Percentiles rank a stretch among this genome's conserved stretches.
These are phyloP conservation scores for Saccharomyces hybrid DNA, from an alignment of 1,139 yeast species.

Conservation along the genomic window DNA sequence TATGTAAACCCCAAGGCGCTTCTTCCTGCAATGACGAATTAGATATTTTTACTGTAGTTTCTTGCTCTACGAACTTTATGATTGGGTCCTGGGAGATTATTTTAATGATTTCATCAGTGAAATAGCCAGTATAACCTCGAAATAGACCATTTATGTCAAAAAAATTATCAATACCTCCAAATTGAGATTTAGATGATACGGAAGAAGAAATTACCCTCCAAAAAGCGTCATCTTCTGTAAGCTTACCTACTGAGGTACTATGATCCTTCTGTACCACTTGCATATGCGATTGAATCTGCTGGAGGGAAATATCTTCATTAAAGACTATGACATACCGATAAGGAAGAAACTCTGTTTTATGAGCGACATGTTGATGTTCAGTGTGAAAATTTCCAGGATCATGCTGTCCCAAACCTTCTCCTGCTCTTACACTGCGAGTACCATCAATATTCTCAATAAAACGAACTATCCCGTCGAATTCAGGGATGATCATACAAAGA, in stretches of 20 bases:
- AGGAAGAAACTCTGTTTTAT: neutral
- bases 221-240: conserved; percentile 19
- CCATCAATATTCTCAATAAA: neutral
- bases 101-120: conserved; percentile 64
- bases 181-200: neutral
- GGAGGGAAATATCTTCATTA: conserved; percentile 50
- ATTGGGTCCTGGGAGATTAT: conserved; percentile 65
- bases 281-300: conserved; percentile 54
- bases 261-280: conserved; percentile 38
- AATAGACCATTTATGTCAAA: conserved; percentile 52
- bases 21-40: conserved; percentile 66
- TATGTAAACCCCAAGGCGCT: conserved; percentile 95
- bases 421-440: neutral
- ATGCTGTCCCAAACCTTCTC: neutral
- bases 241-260: conserved; percentile 18
- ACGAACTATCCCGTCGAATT: neutral
- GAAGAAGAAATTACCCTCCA: conserved; percentile 5
- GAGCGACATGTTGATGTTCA: neutral
- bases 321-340: conserved; percentile 58
- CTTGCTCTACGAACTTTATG: conserved; percentile 72
- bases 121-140: conserved; percentile 68
- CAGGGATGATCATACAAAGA: neutral
- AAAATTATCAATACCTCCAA: conserved; percentile 43
- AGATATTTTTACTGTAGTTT: conserved; percentile 62
- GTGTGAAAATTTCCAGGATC: neutral